A percentile compares a stretch with the other conserved stretches of the same genome.
phyloP scores from a whole-genome alignment of 331 rosid genomes.

The Rhamnella rubrinervis region DNA sequence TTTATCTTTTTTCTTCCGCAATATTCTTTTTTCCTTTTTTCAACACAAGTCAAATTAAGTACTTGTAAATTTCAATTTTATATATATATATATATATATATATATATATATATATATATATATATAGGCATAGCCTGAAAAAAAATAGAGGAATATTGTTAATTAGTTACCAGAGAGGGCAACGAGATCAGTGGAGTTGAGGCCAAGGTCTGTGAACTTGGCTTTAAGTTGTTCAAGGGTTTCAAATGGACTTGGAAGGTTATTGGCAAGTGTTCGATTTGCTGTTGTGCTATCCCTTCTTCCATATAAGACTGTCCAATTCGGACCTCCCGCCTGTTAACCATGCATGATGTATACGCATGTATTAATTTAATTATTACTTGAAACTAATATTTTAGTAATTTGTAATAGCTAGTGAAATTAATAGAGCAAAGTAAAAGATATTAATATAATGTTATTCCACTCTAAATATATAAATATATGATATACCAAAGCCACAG shows the following conservation, averaged over 20 bases:
- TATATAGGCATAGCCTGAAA: no score
- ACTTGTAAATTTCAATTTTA: no score
- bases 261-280: conserved; percentile 35
- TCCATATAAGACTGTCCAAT: conserved; percentile 48
- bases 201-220: conserved; percentile 25
- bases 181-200: conserved; percentile 56
- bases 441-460: no score
- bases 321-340: conserved; percentile 45
- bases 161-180: conserved; percentile 53
- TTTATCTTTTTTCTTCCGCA: no score
- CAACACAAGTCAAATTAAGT: no score
- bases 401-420: neutral
- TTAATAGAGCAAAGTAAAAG: no score
- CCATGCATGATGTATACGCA: no score
- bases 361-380: neutral
- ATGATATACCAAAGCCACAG: neutral
- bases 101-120: no score
- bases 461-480: no score
- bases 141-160: no score
- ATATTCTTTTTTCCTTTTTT: no score
- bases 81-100: no score
- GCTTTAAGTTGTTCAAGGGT: conserved; percentile 5
- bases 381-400: neutral
- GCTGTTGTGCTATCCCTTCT: conserved; percentile 72
- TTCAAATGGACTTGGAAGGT: conserved; percentile 42